These are phyloP conservation scores for Stentor coeruleus DNA, from an alignment of 73 alveolate genomes.

Conservation along the genomic window DNA sequence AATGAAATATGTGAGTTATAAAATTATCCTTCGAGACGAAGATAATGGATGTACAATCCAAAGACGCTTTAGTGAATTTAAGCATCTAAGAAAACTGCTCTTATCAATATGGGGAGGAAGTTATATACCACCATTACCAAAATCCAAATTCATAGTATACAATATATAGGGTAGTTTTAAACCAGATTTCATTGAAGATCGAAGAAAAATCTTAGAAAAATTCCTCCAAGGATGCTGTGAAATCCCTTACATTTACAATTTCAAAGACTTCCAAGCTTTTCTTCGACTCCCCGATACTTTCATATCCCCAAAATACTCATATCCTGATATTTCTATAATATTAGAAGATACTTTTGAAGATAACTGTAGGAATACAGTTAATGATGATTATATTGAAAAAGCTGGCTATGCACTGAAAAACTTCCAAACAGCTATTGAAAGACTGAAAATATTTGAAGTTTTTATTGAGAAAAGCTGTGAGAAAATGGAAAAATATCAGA, in stretches of 20 bases:
- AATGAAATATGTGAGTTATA: slow-evolving; percentile 42
- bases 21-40: slow-evolving; percentile 54
- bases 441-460: too few relatives aligned
- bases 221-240: slow-evolving; percentile 33
- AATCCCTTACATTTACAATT: slow-evolving; percentile 37
- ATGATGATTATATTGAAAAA: background rate
- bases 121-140: slow-evolving; percentile 75
- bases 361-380: background rate
- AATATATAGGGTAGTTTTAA: slow-evolving; percentile 29
- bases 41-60: slow-evolving; percentile 55
- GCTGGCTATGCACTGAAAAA: background rate
- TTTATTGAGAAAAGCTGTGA: background rate
- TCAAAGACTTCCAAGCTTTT: slow-evolving; percentile 39
- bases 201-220: slow-evolving; percentile 34
- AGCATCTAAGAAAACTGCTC: slow-evolving; percentile 50
- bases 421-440: background rate
- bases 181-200: slow-evolving; percentile 26
- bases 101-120: slow-evolving; percentile 67
- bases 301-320: background rate
- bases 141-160: background rate
- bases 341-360: background rate
- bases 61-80: slow-evolving; percentile 74
- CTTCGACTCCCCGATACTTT: slow-evolving; percentile 24
- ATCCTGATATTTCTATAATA: too few relatives aligned
- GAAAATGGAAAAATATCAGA: background rate